Evolutionary conservation across 1,284 basidiomycete species (phyloP), one percentile per base, ranked within the genome.

Genomic region (Irpex sp.): DNA sequence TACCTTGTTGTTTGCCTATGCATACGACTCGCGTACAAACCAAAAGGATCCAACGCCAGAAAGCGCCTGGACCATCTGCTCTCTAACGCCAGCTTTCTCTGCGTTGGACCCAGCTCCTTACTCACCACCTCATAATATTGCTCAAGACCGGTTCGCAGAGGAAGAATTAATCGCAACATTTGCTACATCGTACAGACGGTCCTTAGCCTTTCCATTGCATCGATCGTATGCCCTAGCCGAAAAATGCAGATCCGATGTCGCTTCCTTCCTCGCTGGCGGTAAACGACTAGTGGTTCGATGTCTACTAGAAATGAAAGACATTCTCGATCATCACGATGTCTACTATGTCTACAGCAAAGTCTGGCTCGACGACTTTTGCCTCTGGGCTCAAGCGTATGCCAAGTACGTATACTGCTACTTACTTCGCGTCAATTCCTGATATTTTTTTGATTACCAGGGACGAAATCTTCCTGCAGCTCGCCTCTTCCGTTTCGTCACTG

Each of bases 271-370:
- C 49, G 69, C 74, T 7, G 80, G 77, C 63, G 92, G 92, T 3
- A 86, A 82, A 73, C 82, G 88, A 38, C 77, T 76, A 21, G 78
- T 90, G 38, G 74, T 85, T 57, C 84, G 87, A 67, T 86, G 82
- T 68, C 78, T 93, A 52, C 76, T 93, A 52, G 86, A 85, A 71
- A 80, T 86, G 76, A 92, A 89, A 74, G 73, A 79, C 57, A 84
- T 92, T 58, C 74, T 93, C 64, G 91, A 92, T 70, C 85, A 84
- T 69, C 90, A 92, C 68, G 91, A 92, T 66, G 87, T 90, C 9
- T 93, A 93, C 75, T 92, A 92, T 72, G 80, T 92, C 26, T 93
- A 92, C 74, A 88, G 85, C 74, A 92, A 91, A 71, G 82, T 93
- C 52, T 93, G 91, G 91, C 67, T 92, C 49, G 88, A 92, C 67